These are phyloP conservation scores for Solanum verrucosum DNA, from an alignment of 257 asterid genomes.

Conservation along the genomic window DNA sequence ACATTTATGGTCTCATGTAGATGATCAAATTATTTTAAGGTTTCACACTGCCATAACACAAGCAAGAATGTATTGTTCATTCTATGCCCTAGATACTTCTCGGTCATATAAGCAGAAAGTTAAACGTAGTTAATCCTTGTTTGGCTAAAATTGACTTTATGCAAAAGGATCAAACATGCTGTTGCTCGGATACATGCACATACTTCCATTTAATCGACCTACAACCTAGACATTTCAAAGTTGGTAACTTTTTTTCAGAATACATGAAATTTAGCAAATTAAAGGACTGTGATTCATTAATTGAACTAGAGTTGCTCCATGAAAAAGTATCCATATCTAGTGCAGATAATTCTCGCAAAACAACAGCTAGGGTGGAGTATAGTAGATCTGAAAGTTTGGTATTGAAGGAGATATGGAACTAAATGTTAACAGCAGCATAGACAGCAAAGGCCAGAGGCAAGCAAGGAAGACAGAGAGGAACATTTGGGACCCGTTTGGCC, in stretches of 20 bases:
- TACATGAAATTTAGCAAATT: not conserved
- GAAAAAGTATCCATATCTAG: not conserved
- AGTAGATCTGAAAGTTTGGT: not conserved
- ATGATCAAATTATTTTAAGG: not conserved
- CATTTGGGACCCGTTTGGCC: too few relatives aligned
- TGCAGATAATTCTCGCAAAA: not conserved
- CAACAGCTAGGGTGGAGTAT: not conserved
- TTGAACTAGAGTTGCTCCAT: not conserved
- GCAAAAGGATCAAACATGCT: not conserved
- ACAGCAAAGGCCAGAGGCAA: not conserved
- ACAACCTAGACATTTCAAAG: not conserved
- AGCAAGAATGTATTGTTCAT: not conserved
- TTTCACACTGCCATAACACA: not conserved
- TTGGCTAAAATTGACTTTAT: not conserved
- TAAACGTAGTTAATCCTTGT: not conserved
- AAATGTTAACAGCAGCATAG: not conserved
- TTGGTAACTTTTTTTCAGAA: not conserved
- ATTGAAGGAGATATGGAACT: not conserved
- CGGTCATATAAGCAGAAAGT: not conserved
- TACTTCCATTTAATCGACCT: not conserved
- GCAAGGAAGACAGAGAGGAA: not conserved
- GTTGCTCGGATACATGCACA: not conserved
- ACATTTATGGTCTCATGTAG: not conserved
- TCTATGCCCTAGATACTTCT: not conserved
- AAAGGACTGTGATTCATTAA: not conserved